phyloP scores from a whole-genome alignment of 2,329 filamentous ascomycete genomes.

The Penicillium paneum region DNA sequence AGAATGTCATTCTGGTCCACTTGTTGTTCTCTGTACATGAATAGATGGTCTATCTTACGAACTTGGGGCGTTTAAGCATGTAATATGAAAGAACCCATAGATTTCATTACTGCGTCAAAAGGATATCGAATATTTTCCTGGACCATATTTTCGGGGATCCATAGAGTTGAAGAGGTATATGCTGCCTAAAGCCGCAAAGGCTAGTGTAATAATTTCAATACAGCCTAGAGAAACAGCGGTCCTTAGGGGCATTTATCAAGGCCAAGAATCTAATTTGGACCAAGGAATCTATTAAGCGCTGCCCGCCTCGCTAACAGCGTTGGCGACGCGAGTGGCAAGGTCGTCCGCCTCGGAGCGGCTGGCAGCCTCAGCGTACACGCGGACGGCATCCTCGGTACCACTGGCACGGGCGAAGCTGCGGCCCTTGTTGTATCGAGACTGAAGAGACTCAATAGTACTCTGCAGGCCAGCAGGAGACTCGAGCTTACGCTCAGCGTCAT shows the following conservation, averaged over 20 bases:
- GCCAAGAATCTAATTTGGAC: background rate
- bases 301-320: conserved; percentile 63
- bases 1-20: conserved; percentile 10
- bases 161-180: background rate
- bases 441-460: conserved; percentile 78
- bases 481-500: conserved; percentile 86
- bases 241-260: background rate
- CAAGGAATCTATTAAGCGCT: conserved; percentile 17
- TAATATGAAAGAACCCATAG: conserved; percentile 9
- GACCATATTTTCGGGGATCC: conserved; percentile 9
- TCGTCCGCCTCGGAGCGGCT: conserved; percentile 88
- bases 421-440: conserved; percentile 86
- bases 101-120: conserved; percentile 28
- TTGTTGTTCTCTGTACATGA: conserved; percentile 6
- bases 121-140: conserved; percentile 22
- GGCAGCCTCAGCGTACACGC: conserved; percentile 92
- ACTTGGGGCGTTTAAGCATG: conserved; percentile 4
- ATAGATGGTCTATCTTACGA: conserved; percentile 9
- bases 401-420: conserved; percentile 88
- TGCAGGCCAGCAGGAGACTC: conserved; percentile 76
- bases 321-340: conserved; percentile 76
- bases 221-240: background rate
- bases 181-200: background rate
- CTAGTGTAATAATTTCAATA: background rate
- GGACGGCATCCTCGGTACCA: conserved; percentile 92